Evolutionary conservation across 768 basidiomycete genomes (phyloP), one percentile per base, ranked within the genome.

Genomic region (Cystobasidium onofrii): DNA sequence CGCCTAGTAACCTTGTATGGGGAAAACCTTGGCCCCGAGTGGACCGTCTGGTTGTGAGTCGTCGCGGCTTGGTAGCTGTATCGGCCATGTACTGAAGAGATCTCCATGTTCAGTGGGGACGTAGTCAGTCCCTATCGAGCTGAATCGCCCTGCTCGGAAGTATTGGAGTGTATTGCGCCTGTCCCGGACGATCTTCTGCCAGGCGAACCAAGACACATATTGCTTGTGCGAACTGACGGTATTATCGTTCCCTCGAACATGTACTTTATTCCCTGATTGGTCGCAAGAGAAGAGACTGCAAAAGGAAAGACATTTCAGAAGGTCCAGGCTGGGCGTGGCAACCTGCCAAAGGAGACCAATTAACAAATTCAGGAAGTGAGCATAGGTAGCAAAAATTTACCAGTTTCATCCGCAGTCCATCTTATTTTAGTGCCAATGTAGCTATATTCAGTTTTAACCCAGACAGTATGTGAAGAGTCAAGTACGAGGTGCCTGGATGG

Each of bases 1-100:
- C 89, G 91, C 83, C 87, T 90, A 87, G 82, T 92, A 76, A 92
- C 90, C 29, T 84, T 93, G 0, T 90, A 92, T 78, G 92, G 91
- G 73, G 90, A 92, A 82, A 90, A 92, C 82, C 91, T 93, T 81
- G 87, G 85, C 79, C 90, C 92, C 73, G 90, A 91, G 43, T 84
- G 90, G 74, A 86, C 85, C 55, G 87, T 93, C 65, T 93, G 90
- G 85, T 91, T 93, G 92, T 50, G 86, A 73, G 29, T 25, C 44
- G 20, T 46, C 6, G 33, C 65, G 31, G 41, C 25, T 20, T 52
- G 41, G 44, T 52, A n/a, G n/a, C 55, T 4, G 15, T 15, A 15
- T 39, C 15, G 7, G 39, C 7, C 39, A 61, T 15, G n/a, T 39
- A 18, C n/a, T 34, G n/a, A n/a, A n/a, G n/a, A n/a, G n/a, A n/a